Conservation (phyloP, 2,329 filamentous ascomycete genomes). For the Trichoderma sp. region DNA sequence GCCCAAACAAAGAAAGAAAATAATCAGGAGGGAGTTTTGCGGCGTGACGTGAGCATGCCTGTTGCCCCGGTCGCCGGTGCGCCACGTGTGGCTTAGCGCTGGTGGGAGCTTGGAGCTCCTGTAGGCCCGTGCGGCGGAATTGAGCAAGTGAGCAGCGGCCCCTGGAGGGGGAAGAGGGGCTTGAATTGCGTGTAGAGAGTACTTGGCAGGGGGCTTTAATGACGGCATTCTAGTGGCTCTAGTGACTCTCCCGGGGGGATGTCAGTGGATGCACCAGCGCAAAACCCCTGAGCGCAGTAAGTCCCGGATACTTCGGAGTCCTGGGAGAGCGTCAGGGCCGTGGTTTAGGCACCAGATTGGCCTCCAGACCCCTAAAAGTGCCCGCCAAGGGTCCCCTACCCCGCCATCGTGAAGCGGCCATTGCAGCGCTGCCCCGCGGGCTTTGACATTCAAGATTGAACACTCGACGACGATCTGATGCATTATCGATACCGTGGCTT, state of each 20-base stretch:
- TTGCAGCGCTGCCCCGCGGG: slow-evolving; percentile 12
- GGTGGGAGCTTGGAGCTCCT: neutral
- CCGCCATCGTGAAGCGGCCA: slow-evolving; percentile 7
- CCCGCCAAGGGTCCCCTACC: slow-evolving; percentile 31
- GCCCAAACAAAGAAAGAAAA: slow-evolving; percentile 14
- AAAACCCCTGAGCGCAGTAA: slow-evolving; percentile 3
- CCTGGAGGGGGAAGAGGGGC: neutral
- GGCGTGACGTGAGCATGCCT: slow-evolving; percentile 19
- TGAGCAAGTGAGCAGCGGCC: slow-evolving; percentile 2
- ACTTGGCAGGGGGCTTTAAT: neutral
- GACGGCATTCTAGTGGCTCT: neutral
- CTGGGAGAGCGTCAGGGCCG: neutral
- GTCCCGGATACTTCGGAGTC: neutral
- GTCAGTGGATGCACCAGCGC: neutral
- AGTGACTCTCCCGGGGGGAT: neutral
- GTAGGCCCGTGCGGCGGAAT: neutral
- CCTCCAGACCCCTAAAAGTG: neutral
- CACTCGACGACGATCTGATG: neutral
- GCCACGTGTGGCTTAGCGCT: slow-evolving; percentile 17
- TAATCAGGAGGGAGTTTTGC: slow-evolving; percentile 16
- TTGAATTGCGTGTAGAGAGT: neutral
- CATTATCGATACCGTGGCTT: neutral
- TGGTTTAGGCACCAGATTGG: neutral
- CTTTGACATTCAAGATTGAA: neutral
- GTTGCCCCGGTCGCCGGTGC: slow-evolving; percentile 17